A percentile compares a stretch with the other conserved stretches of the same genome.
phyloP scores from a whole-genome alignment of 73 alveolate species.

The Paramecium octaurelia region DNA sequence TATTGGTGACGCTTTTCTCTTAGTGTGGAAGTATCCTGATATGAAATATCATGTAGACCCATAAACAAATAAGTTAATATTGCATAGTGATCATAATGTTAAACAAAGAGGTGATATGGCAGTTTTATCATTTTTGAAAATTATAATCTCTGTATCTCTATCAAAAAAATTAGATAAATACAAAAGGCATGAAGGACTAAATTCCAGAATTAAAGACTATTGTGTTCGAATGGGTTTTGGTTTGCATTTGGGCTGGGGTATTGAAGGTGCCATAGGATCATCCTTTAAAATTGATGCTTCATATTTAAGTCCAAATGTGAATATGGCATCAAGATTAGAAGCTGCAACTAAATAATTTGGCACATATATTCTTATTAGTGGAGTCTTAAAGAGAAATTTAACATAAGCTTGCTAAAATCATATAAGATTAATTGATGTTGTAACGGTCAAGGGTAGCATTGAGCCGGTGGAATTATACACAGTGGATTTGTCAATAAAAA shows the following conservation, averaged over 20 bases:
- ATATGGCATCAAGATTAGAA: conserved; percentile 92
- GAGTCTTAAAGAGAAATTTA: conserved; percentile 53
- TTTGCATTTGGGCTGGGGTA: conserved; percentile 93
- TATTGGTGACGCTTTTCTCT: conserved; percentile 96
- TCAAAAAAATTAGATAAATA: conserved; percentile 75
- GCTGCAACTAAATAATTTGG: conserved; percentile 94
- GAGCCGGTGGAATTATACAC: conserved; percentile 70
- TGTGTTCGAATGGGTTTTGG: conserved; percentile 93
- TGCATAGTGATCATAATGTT: conserved; percentile 31
- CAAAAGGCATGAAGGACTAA: conserved; percentile 68
- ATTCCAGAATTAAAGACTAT: conserved; percentile 75
- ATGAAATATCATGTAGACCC: conserved; percentile 74
- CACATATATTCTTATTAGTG: conserved; percentile 67
- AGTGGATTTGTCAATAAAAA: conserved; percentile 34
- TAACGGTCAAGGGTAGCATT: conserved; percentile 73
- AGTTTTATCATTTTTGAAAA: conserved; percentile 69
- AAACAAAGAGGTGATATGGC: conserved; percentile 71
- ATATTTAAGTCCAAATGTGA: conserved; percentile 90
- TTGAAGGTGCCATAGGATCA: conserved; percentile 96
- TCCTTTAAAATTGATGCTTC: conserved; percentile 93
- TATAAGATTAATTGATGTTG: conserved; percentile 71
- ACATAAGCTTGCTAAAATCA: conserved; percentile 44
- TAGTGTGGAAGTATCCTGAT: conserved; percentile 92
- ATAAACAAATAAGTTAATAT: conserved; percentile 62
- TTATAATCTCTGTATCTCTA: conserved; percentile 70